A percentile compares a stretch with the other conserved stretches of the same genome.
phyloP scores from a whole-genome alignment of 768 basidiomycete genomes.

The Boletales sp. region DNA sequence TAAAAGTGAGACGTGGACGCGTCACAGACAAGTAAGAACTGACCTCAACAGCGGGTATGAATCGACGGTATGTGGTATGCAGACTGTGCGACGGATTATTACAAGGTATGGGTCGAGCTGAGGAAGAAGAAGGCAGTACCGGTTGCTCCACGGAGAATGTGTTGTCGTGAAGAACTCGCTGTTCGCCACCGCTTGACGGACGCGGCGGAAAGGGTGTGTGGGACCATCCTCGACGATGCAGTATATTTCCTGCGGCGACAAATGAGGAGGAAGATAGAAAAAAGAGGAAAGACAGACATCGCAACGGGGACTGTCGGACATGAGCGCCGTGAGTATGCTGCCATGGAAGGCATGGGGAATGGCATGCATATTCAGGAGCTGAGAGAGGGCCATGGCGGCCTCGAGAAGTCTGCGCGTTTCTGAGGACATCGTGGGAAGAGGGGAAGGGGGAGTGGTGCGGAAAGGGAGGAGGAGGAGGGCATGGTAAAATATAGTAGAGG shows the following conservation, averaged over 20 bases:
- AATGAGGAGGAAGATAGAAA: constrained; percentile 6
- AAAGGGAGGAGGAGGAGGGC: constrained; percentile 40
- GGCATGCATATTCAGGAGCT: constrained; percentile 48
- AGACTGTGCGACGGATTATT: constrained; percentile 42
- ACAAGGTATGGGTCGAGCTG: not conserved
- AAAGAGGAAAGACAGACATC: constrained; percentile 48
- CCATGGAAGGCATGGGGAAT: constrained; percentile 85
- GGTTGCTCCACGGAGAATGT: constrained; percentile 83
- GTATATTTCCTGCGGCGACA: constrained; percentile 63
- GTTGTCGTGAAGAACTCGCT: constrained; percentile 63
- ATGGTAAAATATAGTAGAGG: constrained; percentile 50
- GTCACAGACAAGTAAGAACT: constrained; percentile 11
- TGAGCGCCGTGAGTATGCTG: constrained; percentile 63
- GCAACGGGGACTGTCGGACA: constrained; percentile 60
- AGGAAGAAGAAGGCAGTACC: constrained; percentile 40
- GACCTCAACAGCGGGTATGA: constrained; percentile 77
- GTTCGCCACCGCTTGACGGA: constrained; percentile 68
- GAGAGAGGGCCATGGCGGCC: constrained; percentile 73
- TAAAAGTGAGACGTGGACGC: constrained; percentile 1
- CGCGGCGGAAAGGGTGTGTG: constrained; percentile 72
- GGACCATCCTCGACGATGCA: constrained; percentile 81
- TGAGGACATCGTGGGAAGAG: constrained; percentile 44
- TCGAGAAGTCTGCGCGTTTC: constrained; percentile 74
- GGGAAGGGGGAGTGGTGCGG: constrained; percentile 15
- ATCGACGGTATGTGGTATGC: constrained; percentile 69